Base-by-base conservation (phyloP, 129 eudicot species). In the Arctium minus region DNA sequence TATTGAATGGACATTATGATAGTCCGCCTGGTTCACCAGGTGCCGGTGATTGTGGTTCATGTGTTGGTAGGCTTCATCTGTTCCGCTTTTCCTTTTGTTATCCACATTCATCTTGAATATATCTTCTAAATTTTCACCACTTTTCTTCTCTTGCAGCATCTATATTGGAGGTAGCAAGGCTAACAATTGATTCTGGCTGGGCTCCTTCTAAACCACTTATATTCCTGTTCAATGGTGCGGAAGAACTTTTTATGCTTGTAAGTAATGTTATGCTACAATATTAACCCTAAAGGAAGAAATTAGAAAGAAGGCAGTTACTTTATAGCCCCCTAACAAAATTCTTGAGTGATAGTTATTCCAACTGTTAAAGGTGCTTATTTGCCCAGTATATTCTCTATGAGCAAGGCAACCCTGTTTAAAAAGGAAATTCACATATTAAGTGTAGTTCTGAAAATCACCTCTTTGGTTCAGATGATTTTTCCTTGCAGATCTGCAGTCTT, bases 11-110 rank as follows among this genome's bases (percentile, higher is more conserved):
- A 38, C 99, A 96, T 88, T 96, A 83, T 87, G 99, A 96, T 83
- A 93, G 96, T 82, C 92, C 99, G 38, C 90, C 91, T 76, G 90
- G 93, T 56, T 96, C 99, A 76, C 99, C 99, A 17, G 99, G 99
- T 86, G 99, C 99, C 76, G 92, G 92, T 82, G 99, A 96, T 76
- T 96, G 98, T 89, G 99, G 98, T 80, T 93, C 99, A 30, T 96
- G 98, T 86, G 99, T 96, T 77, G 99, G 99, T 96, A 82, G 72
- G 96, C 91, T 53, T 76, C 70, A 79, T 36, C 74, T 44, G 12
- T 65, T 79, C 5, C 62, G 33, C 36, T 80, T 80, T 72, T n/a
- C 17, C 6, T 79, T 72, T 72, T 86, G 12, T 53, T 38, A 53
- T 42, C 30, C 3, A 30, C 29, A 75, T 67, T 77, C 12, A 56